A percentile compares a stretch with the other conserved stretches of the same genome.
Conservation (phyloP, 192 early-diverging fungal species). For the Umbelopsis ramanniana region DNA sequence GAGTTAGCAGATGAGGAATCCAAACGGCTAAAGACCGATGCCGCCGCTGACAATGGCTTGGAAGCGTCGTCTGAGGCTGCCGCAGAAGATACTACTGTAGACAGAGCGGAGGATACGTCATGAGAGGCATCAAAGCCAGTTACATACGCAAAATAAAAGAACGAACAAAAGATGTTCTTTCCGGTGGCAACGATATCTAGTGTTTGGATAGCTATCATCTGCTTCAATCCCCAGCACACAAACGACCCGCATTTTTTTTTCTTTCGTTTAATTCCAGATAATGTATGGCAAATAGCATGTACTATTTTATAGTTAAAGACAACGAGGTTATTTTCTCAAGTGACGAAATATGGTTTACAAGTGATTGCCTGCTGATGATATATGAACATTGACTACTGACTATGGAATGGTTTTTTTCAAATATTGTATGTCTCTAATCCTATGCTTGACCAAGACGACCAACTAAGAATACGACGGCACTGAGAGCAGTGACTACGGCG, state of each 20-base stretch:
- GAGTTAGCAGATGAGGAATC: conserved; percentile 7
- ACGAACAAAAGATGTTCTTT: background rate
- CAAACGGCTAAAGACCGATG: conserved; percentile 2
- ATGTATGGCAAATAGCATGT: too few relatives aligned
- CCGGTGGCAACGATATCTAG: background rate
- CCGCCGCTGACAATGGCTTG: background rate
- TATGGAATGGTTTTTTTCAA: too few relatives aligned
- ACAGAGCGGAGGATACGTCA: background rate
- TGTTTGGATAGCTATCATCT: too few relatives aligned
- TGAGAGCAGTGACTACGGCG: background rate
- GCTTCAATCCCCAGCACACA: too few relatives aligned
- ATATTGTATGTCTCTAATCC: background rate
- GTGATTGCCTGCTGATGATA: too few relatives aligned
- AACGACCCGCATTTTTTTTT: too few relatives aligned
- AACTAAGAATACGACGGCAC: conserved; percentile 11
- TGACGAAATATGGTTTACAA: too few relatives aligned
- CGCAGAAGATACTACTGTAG: background rate
- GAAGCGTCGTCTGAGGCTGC: background rate
- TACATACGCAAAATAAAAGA: background rate
- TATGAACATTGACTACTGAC: too few relatives aligned
- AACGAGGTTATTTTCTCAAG: too few relatives aligned
- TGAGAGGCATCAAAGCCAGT: background rate
- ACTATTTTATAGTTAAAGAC: too few relatives aligned
- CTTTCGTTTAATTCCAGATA: too few relatives aligned
- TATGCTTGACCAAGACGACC: conserved; percentile 7